Percentiles rank a stretch among this genome's conserved stretches.
Evolutionary conservation across 257 asterid species (phyloP).

Genomic region (Solanum bukasovii): DNA sequence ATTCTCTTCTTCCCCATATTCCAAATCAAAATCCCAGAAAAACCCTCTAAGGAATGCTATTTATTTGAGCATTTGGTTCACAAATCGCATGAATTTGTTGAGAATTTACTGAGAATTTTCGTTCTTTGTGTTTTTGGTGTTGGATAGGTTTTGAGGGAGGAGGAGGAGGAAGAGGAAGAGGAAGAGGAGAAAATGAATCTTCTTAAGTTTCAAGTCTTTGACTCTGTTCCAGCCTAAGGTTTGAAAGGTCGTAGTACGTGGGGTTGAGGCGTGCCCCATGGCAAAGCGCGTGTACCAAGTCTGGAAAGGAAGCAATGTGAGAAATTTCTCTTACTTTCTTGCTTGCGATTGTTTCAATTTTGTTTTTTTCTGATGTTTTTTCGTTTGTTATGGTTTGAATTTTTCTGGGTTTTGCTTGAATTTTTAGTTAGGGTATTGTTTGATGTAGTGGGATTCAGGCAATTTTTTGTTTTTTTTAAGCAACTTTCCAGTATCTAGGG

Average conservation of each 20-base stretch:
- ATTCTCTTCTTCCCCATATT: background rate
- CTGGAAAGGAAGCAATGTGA: slow-evolving; percentile 97
- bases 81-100: background rate
- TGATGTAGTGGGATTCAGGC: background rate
- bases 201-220: slow-evolving; percentile 41
- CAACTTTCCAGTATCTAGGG: background rate
- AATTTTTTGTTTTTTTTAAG: background rate
- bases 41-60: background rate
- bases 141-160: background rate
- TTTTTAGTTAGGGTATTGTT: background rate
- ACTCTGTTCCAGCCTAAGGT: slow-evolving; percentile 42
- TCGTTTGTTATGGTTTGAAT: slow-evolving; percentile 1
- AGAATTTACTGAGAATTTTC: background rate
- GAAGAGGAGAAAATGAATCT: slow-evolving; percentile 27
- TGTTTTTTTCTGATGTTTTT: slow-evolving; percentile 4
- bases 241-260: slow-evolving; percentile 9
- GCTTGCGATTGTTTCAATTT: background rate
- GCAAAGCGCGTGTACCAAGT: slow-evolving; percentile 86
- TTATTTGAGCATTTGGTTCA: background rate
- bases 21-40: slow-evolving; percentile 27
- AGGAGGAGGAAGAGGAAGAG: background rate
- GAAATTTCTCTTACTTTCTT: slow-evolving; percentile 16
- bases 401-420: slow-evolving; percentile 3
- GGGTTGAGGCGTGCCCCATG: slow-evolving; percentile 39
- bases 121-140: background rate